Conservation (phyloP, 176 grass and related monocot genomes). For the Pontederia crassipes region DNA sequence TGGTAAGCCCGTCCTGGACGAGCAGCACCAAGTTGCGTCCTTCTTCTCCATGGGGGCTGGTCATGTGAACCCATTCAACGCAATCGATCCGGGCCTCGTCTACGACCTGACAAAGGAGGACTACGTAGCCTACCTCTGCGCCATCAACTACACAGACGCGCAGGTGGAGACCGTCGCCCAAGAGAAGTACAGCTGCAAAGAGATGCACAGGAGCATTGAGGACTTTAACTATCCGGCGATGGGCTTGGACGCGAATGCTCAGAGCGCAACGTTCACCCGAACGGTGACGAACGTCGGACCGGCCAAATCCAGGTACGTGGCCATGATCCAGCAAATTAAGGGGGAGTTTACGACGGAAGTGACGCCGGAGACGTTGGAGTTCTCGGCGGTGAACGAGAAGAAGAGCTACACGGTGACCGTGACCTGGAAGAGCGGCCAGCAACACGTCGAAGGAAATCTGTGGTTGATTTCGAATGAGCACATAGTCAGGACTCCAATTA, state of each 20-base stretch:
- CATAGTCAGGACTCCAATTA: constrained; percentile 34
- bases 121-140: constrained; percentile 32
- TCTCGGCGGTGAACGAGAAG: constrained; percentile 20
- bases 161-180: constrained; percentile 21
- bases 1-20: constrained; percentile 19
- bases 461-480: constrained; percentile 20
- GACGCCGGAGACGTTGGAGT: constrained; percentile 26
- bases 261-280: constrained; percentile 12
- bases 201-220: constrained; percentile 11
- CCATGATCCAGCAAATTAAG: constrained; percentile 14
- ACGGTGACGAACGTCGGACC: constrained; percentile 27
- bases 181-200: constrained; percentile 7
- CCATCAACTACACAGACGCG: constrained; percentile 20
- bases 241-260: background rate
- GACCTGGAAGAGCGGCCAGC: constrained; percentile 11
- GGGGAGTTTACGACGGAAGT: constrained; percentile 9
- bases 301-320: constrained; percentile 11
- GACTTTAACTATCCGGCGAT: constrained; percentile 41
- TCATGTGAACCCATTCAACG: constrained; percentile 39
- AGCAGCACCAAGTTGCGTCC: constrained; percentile 17
- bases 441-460: constrained; percentile 21
- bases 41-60: constrained; percentile 36
- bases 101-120: constrained; percentile 26
- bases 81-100: constrained; percentile 28
- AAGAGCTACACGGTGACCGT: constrained; percentile 29